phyloP scores from a whole-genome alignment of 331 rosid species.

The Pyracantha coccinea region DNA sequence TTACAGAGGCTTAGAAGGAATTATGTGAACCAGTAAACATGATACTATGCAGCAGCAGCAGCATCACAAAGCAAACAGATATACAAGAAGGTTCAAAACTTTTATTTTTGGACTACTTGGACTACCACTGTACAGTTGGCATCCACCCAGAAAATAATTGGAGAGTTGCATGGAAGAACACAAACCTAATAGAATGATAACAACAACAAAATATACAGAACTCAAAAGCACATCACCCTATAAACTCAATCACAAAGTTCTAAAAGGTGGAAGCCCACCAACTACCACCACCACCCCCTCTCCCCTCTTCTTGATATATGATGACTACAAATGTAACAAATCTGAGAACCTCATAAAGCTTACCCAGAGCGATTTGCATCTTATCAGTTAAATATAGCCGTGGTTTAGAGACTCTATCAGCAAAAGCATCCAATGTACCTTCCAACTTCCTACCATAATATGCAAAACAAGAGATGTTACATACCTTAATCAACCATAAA shows the following conservation, averaged over 20 bases:
- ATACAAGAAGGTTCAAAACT: background rate
- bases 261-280: background rate
- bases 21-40: background rate
- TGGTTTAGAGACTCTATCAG: slow-evolving; percentile 88
- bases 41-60: background rate
- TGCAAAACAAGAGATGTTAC: slow-evolving; percentile 11
- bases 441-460: slow-evolving; percentile 64
- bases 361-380: slow-evolving; percentile 91
- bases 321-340: background rate
- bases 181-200: background rate
- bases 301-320: background rate
- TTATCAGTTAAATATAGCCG: slow-evolving; percentile 76
- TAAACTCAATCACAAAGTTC: background rate
- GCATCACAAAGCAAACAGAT: background rate
- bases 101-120: background rate
- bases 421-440: slow-evolving; percentile 72
- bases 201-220: background rate
- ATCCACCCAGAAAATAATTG: background rate
- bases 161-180: background rate
- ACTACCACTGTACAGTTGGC: background rate
- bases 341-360: slow-evolving; percentile 16
- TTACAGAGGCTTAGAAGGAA: background rate
- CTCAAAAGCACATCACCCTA: background rate
- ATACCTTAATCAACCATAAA: background rate
- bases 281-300: background rate